Base-by-base conservation (phyloP, 176 grass and related monocot species). In the Oryza glumipatula region DNA sequence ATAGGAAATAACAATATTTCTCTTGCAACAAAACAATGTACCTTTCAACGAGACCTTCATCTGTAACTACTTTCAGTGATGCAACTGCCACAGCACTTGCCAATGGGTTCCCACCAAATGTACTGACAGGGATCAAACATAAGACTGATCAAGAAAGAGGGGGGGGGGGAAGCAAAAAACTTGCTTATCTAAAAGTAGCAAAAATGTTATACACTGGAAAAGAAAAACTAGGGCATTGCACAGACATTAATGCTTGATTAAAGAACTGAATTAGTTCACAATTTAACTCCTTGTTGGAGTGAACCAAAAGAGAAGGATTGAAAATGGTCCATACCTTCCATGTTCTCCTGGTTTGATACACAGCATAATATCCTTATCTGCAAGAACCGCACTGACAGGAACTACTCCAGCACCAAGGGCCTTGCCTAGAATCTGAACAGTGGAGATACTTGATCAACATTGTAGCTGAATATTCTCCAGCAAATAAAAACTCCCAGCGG, bases 331-430 rank as follows among this genome's bases (percentile, higher is more conserved):
- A 90, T 84, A 98, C 96, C 93, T 98, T 88, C 96, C 96, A 79
- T 98, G 96, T 51, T 95, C 93, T 77, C 96, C 93, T 73, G 96
- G 96, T 80, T 68, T 95, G 85, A 98, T 94, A 85, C 96, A 95
- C n/a, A 98, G 68, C 96, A 98, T 98, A 76, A 92, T 32, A 65
- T 92, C 96, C 86, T 98, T 98, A 60, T 98, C 91, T 81, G 96
- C 89, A 76, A 98, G 93, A 88, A 98, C 96, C 72, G 93, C 96
- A 91, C 96, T 98, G 64, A 98, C 93, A 28, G 96, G 91, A 89
- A 98, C 73, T 11, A 98, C 93, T 88, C 96, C 96, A 72, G 96
- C 96, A 83, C 96, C 96, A 65, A 98, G 86, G 36, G 96, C 91
- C 88, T 98, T 98, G 58, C 96, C 96, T 85, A 98, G 67, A 87